Percentiles rank a stretch among this genome's conserved stretches.
These are phyloP conservation scores for Carex arenaria DNA, from an alignment of 202 grass and related monocot genomes.

Conservation along the genomic window DNA sequence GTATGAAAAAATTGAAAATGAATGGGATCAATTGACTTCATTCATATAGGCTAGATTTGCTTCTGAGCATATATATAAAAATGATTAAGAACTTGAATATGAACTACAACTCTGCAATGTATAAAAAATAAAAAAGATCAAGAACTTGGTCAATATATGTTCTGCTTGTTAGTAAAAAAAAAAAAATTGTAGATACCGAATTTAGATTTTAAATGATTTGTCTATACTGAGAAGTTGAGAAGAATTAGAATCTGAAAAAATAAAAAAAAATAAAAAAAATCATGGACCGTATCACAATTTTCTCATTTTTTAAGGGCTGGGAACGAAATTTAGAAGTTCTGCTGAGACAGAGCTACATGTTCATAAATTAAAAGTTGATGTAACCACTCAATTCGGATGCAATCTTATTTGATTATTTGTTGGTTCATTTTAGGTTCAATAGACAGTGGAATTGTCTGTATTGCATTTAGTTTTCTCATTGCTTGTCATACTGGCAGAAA, in stretches of 20 bases:
- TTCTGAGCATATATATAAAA: not conserved
- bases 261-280: too few species aligned
- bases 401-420: not conserved
- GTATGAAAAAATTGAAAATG: too few species aligned
- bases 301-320: not conserved
- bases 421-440: conserved; percentile 5
- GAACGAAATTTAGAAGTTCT: not conserved
- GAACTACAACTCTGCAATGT: not conserved
- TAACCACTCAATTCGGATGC: not conserved
- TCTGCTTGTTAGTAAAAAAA: too few species aligned
- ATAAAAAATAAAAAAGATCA: too few species aligned
- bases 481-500: not conserved
- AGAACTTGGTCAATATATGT: too few species aligned
- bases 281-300: not conserved
- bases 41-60: too few species aligned
- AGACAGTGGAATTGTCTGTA: not conserved
- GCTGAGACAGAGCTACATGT: not conserved
- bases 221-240: not conserved
- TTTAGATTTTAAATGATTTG: not conserved
- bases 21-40: too few species aligned
- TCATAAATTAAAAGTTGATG: conserved; percentile 1
- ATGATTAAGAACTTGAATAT: not conserved
- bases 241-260: not conserved
- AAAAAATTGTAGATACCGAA: not conserved
- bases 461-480: not conserved